phyloP scores from a whole-genome alignment of 495 filamentous ascomycete species.

The Xylaria acuta region DNA sequence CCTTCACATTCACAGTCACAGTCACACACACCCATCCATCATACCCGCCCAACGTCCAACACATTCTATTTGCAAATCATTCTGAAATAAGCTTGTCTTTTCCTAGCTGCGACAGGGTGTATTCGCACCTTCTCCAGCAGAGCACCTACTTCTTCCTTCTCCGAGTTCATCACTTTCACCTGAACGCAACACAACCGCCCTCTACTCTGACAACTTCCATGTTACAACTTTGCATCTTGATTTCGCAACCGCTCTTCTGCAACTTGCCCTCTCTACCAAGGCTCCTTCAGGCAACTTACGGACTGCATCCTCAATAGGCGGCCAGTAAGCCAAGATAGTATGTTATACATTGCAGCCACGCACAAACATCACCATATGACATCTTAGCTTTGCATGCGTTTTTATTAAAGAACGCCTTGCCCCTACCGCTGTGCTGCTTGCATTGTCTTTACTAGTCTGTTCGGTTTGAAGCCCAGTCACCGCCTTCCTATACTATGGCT shows the following conservation, averaged over 20 bases:
- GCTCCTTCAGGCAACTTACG: conserved; percentile 24
- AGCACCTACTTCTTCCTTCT: neutral
- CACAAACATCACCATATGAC: neutral
- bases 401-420: neutral
- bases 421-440: neutral
- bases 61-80: neutral
- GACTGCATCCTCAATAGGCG: neutral
- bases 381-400: neutral
- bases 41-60: too few species aligned
- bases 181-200: neutral
- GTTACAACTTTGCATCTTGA: neutral
- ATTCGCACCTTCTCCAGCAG: neutral
- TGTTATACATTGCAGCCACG: conserved; percentile 1
- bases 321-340: conserved; percentile 22
- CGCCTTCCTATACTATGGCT: neutral
- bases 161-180: neutral
- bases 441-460: neutral
- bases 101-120: neutral
- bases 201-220: neutral
- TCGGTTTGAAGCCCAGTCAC: neutral
- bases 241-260: neutral
- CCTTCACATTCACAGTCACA: neutral
- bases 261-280: conserved; percentile 19
- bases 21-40: neutral
- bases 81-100: neutral